Evolutionary conservation across 208 protist species (phyloP).

Genomic region (Crithidia sp.): DNA sequence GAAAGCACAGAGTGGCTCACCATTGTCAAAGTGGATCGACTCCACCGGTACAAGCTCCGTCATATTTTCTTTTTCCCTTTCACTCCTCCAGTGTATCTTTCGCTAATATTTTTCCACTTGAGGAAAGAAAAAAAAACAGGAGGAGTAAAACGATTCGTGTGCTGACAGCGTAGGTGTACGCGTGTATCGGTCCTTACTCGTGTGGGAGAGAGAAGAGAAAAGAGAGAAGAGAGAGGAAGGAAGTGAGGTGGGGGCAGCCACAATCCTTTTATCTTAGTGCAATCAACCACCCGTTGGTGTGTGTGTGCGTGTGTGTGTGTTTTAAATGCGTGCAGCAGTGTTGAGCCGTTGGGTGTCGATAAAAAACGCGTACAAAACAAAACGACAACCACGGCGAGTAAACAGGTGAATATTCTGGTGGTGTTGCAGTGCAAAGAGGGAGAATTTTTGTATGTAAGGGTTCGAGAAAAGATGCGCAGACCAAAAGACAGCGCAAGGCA

Average conservation of each 20-base stretch:
- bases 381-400: too few relatives aligned
- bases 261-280: too few relatives aligned
- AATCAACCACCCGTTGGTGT: too few relatives aligned
- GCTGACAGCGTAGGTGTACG: neutral
- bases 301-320: too few relatives aligned
- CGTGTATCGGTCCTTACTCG: neutral
- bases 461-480: too few relatives aligned
- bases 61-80: constrained; percentile 21
- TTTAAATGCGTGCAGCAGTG: too few relatives aligned
- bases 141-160: neutral
- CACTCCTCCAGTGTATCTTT: neutral
- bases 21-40: constrained; percentile 34
- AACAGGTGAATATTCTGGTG: too few relatives aligned
- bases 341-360: too few relatives aligned
- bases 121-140: constrained; percentile 7
- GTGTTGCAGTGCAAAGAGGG: too few relatives aligned
- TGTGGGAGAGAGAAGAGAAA: neutral
- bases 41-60: constrained; percentile 47
- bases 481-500: too few relatives aligned
- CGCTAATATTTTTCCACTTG: neutral
- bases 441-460: too few relatives aligned
- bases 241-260: neutral
- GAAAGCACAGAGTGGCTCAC: constrained; percentile 43
- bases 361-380: too few relatives aligned
- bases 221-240: neutral